phyloP scores from a whole-genome alignment of 2,329 filamentous ascomycete species.

The Alternaria viburni region DNA sequence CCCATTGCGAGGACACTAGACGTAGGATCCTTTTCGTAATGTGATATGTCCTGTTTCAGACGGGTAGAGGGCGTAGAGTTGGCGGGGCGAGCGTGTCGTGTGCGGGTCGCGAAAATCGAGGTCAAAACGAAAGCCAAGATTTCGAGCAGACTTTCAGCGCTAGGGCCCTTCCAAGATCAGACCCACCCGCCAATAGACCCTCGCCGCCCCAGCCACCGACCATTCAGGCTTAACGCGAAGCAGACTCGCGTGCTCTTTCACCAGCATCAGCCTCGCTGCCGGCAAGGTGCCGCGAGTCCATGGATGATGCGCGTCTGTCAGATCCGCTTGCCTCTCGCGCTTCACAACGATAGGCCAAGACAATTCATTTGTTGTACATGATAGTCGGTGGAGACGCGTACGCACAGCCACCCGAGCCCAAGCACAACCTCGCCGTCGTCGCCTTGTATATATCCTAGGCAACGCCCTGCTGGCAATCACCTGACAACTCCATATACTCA shows the following conservation, averaged over 20 bases:
- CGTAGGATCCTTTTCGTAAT: neutral
- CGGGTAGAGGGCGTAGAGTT: slow-evolving; percentile 9
- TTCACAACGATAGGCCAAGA: slow-evolving; percentile 16
- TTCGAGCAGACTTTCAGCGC: slow-evolving; percentile 28
- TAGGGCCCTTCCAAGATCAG: slow-evolving; percentile 12
- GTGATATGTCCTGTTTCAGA: neutral
- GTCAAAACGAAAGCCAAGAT: slow-evolving; percentile 28
- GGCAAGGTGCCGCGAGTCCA: slow-evolving; percentile 5
- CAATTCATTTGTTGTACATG: slow-evolving; percentile 20
- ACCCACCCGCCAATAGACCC: slow-evolving; percentile 16
- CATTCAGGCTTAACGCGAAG: slow-evolving; percentile 1
- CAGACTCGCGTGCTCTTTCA: slow-evolving; percentile 15
- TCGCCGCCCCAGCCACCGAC: slow-evolving; percentile 1
- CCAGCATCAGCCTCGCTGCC: slow-evolving; percentile 23
- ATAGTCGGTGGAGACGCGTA: slow-evolving; percentile 26
- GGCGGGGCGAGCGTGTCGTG: slow-evolving; percentile 33
- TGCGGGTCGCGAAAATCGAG: slow-evolving; percentile 32
- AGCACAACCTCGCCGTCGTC: slow-evolving; percentile 30
- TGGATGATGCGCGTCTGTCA: slow-evolving; percentile 21
- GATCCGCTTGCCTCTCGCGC: slow-evolving; percentile 16
- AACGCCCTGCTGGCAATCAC: slow-evolving; percentile 10
- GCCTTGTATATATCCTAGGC: slow-evolving; percentile 28
- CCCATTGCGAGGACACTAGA: slow-evolving; percentile 32
- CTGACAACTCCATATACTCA: slow-evolving; percentile 6
- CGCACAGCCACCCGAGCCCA: slow-evolving; percentile 38